phyloP scores from a whole-genome alignment of 331 rosid species.

The Phaseolus coccineus region DNA sequence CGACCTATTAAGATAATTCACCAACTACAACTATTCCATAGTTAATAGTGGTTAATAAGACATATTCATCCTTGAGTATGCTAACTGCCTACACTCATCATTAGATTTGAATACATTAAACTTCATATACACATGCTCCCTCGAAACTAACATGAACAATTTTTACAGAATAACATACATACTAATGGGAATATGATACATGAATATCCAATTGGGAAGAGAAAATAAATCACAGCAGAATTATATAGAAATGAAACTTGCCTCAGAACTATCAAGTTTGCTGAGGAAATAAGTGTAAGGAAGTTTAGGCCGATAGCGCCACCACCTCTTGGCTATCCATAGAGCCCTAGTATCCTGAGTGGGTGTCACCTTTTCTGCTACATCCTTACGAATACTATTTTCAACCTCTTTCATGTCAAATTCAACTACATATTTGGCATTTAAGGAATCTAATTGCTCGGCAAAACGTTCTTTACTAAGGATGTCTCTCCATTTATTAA shows the following conservation, averaged over 20 bases:
- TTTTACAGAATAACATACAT: neutral
- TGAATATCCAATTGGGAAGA: constrained; percentile 28
- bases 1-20: neutral
- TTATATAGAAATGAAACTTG: constrained; percentile 36
- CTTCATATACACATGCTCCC: constrained; percentile 1
- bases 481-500: constrained; percentile 79
- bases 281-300: constrained; percentile 89
- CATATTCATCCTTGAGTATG: neutral
- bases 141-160: constrained; percentile 37
- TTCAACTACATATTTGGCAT: constrained; percentile 80
- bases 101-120: constrained; percentile 30
- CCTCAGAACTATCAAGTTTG: constrained; percentile 94
- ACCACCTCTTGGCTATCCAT: constrained; percentile 99
- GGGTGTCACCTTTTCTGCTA: constrained; percentile 67
- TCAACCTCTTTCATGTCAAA: constrained; percentile 99
- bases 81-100: neutral
- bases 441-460: constrained; percentile 68
- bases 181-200: constrained; percentile 17
- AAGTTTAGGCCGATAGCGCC: constrained; percentile 93
- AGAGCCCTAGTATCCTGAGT: constrained; percentile 76
- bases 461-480: constrained; percentile 69
- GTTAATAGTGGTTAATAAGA: neutral
- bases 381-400: constrained; percentile 88
- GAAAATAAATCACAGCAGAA: constrained; percentile 34
- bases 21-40: neutral